Conservation (phyloP, 106 monocot species). For the Gastrodia elata region DNA sequence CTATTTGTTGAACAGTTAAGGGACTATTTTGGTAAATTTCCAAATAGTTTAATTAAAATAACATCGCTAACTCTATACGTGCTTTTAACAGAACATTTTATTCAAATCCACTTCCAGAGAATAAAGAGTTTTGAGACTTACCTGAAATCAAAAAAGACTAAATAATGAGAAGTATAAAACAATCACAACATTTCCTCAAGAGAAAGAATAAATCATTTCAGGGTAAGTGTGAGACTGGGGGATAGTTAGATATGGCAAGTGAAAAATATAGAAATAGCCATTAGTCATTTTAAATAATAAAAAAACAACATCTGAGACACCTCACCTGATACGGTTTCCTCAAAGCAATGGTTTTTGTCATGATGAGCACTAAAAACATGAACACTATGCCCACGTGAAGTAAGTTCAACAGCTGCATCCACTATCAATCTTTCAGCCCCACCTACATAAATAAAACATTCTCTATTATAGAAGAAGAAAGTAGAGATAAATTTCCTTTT, state of each 20-base stretch:
- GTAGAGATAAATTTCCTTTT: not conserved
- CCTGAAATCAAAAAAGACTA: not conserved
- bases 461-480: not conserved
- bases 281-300: not conserved
- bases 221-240: not conserved
- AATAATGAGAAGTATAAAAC: not conserved
- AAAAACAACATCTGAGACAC: not conserved
- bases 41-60: not conserved
- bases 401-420: slow-evolving; percentile 88
- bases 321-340: slow-evolving; percentile 78
- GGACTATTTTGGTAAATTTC: no score
- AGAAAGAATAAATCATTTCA: not conserved
- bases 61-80: not conserved
- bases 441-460: slow-evolving; percentile 28
- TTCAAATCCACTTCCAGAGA: not conserved
- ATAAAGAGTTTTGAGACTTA: not conserved
- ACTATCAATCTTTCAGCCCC: slow-evolving; percentile 95
- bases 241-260: not conserved
- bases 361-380: slow-evolving; percentile 95
- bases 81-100: not conserved
- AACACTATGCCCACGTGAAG: slow-evolving; percentile 65
- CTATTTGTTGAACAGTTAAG: no score
- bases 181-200: not conserved
- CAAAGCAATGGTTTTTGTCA: slow-evolving; percentile 86
- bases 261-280: not conserved